These are phyloP conservation scores for Guadua angustifolia DNA, from an alignment of 176 grass and related monocot species.

Conservation along the genomic window DNA sequence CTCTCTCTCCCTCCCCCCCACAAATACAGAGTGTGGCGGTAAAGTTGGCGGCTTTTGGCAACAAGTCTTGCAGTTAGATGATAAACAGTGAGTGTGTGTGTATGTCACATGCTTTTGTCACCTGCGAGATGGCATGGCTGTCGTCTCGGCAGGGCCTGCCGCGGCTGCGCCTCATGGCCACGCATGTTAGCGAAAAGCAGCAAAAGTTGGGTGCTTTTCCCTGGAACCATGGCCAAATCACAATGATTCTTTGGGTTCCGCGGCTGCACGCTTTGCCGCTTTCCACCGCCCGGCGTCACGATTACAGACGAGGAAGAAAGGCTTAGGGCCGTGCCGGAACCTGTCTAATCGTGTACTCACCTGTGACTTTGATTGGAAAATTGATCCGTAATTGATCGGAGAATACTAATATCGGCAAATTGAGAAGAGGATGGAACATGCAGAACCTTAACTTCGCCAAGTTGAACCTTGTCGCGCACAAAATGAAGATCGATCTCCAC, in stretches of 20 bases:
- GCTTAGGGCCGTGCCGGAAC: slow-evolving; percentile 8
- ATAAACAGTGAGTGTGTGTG: slow-evolving; percentile 57
- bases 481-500: too few species aligned
- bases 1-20: not conserved
- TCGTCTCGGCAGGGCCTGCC: slow-evolving; percentile 46
- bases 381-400: slow-evolving; percentile 4
- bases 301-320: slow-evolving; percentile 9
- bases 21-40: not conserved
- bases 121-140: not conserved
- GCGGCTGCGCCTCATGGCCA: slow-evolving; percentile 28
- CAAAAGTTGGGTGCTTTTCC: slow-evolving; percentile 47
- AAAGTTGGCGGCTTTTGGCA: slow-evolving; percentile 58
- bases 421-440: too few species aligned
- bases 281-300: slow-evolving; percentile 47
- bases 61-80: slow-evolving; percentile 33
- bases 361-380: slow-evolving; percentile 10
- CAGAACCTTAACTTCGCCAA: too few species aligned
- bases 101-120: slow-evolving; percentile 49
- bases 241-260: slow-evolving; percentile 47
- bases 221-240: slow-evolving; percentile 52
- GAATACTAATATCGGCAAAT: too few species aligned
- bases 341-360: slow-evolving; percentile 32
- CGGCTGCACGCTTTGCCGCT: slow-evolving; percentile 31
- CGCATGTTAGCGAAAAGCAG: slow-evolving; percentile 48
- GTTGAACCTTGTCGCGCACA: too few species aligned